Evolutionary conservation across 768 basidiomycete genomes (phyloP).

Genomic region (Psilocybe subaeruginosa): DNA sequence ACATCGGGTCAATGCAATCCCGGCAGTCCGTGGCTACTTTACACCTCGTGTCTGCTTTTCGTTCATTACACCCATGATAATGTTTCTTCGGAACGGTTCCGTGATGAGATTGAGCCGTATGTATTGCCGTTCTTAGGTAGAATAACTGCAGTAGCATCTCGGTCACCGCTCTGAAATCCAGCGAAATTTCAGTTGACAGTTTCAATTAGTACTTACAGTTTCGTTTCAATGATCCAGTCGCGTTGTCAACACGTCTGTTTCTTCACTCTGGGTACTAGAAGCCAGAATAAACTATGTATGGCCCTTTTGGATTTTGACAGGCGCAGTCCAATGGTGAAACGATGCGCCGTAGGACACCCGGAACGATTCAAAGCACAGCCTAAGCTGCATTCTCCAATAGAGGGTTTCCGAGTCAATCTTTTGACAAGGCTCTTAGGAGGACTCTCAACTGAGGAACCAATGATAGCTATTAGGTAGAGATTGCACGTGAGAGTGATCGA

Average conservation of each 20-base stretch:
- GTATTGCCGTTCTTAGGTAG: neutral
- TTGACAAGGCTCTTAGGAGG: no score
- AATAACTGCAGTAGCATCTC: neutral
- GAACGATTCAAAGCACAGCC: no score
- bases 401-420: no score
- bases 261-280: neutral
- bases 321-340: neutral
- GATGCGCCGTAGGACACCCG: neutral
- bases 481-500: neutral
- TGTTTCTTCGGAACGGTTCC: no score
- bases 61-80: neutral
- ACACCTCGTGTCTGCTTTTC: neutral
- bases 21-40: neutral
- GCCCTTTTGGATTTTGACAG: neutral
- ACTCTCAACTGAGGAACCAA: no score
- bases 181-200: neutral
- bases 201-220: neutral
- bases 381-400: no score
- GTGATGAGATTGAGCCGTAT: no score
- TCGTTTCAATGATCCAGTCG: neutral
- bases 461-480: neutral
- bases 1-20: slow-evolving; percentile 2
- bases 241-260: neutral
- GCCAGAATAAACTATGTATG: neutral
- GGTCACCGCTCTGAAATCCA: no score